Percentiles rank a stretch among this genome's conserved stretches.
These are phyloP conservation scores for Trypanosoma brucei DNA, from an alignment of 208 protist species.

Conservation along the genomic window DNA sequence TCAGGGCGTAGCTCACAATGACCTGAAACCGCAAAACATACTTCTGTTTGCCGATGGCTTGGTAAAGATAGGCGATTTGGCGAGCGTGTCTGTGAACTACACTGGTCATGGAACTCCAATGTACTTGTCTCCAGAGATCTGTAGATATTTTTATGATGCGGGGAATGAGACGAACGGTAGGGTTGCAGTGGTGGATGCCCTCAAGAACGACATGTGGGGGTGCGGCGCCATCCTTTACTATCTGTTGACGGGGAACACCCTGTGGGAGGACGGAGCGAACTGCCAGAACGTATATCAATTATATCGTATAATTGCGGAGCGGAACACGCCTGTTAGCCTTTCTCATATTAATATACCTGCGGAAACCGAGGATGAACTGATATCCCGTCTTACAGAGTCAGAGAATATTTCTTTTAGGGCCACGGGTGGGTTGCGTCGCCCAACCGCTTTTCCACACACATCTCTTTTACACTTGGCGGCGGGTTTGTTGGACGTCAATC, in stretches of 20 bases:
- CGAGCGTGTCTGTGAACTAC: conserved; percentile 45
- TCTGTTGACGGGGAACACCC: conserved; percentile 54
- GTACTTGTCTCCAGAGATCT: conserved; percentile 86
- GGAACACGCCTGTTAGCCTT: conserved; percentile 38
- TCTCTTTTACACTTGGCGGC: conserved; percentile 56
- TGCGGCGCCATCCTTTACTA: conserved; percentile 74
- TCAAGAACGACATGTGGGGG: conserved; percentile 78
- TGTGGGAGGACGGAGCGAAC: conserved; percentile 5
- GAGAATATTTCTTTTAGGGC: not conserved
- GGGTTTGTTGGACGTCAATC: conserved; percentile 56
- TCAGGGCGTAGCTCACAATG: conserved; percentile 77
- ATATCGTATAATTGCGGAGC: conserved; percentile 58
- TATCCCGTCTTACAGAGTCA: not conserved
- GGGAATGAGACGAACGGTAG: conserved; percentile 5
- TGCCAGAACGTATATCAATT: conserved; percentile 46
- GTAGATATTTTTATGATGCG: conserved; percentile 52
- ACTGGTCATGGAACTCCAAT: conserved; percentile 80
- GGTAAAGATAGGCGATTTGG: conserved; percentile 73
- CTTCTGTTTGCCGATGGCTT: conserved; percentile 72
- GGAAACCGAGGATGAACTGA: conserved; percentile 7
- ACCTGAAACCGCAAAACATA: conserved; percentile 83
- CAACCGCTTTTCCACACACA: not conserved
- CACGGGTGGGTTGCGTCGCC: no score
- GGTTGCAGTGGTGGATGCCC: conserved; percentile 23
- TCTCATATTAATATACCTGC: conserved; percentile 30